Base-by-base conservation (phyloP, 140 eudicot species). In the Senecio squalidus region DNA sequence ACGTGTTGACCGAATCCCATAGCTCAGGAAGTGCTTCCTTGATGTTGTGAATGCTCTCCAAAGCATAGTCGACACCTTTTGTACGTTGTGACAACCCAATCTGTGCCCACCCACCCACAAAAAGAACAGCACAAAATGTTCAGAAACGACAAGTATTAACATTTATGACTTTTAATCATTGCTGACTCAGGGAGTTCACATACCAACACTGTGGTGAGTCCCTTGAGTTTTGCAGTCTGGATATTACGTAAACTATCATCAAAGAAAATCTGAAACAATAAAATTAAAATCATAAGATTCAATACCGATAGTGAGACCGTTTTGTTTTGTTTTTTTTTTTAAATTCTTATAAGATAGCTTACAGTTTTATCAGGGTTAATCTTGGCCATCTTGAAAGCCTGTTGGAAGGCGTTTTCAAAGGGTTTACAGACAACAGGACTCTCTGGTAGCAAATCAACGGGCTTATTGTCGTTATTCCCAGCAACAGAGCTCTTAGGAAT, bases 21-120 rank as follows among this genome's bases (percentile, higher is more conserved):
- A 86, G 70, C 79, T 83, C 94, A 0, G 92, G 91, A 55, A 91
- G 60, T 9, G 91, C 94, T 59, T 91, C 94, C 71, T 46, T 74
- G 21, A 86, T 79, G 46, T 91, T 86, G 71, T 91, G 98, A 46
- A 91, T 91, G 71, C 92, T 86, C 84, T 70, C 94, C 14, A 84
- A 70, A 9, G 98, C 82, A 54, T 81, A 75, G 67, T 91, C 94
- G 30, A 78, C 89, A 1, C 89, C 92, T 16, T 63, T 24, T 4
- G 60, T 31, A 18, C 68, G 69, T 15, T 79, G 59, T 31, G 96
- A 78, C 2, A 80, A 69, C 0, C 98, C 98, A 44, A 83, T 81
- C 94, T 86, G 57, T 70, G 60, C 44, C n/a, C n/a, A 49, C 6
- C 60, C 69, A 30, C 16, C 1, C 15, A 10, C 23, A 23, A n/a